These are phyloP conservation scores for Melastoma malabathricum DNA, from an alignment of 345 rosid genomes.

Conservation along the genomic window DNA sequence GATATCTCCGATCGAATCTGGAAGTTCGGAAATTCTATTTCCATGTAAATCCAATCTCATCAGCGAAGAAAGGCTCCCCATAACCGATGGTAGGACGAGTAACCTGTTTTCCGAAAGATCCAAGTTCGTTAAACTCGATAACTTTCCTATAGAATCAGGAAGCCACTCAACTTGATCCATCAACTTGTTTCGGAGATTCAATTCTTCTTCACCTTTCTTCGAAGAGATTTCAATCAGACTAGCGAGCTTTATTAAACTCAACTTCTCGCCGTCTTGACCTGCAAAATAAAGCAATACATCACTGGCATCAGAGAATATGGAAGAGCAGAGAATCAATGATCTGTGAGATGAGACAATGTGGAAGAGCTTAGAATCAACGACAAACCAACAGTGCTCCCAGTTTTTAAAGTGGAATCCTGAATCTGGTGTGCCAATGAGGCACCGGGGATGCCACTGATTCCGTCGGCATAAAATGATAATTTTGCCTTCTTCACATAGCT, in stretches of 20 bases:
- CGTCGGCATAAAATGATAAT: constrained; percentile 38
- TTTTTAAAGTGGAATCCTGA: constrained; percentile 44
- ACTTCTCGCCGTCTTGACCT: constrained; percentile 65
- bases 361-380: constrained; percentile 1
- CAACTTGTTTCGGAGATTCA: constrained; percentile 68
- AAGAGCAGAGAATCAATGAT: too few relatives aligned
- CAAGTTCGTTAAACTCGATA: constrained; percentile 46
- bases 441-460: constrained; percentile 18
- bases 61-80: constrained; percentile 72
- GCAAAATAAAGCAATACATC: neutral
- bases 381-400: constrained; percentile 40
- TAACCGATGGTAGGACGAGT: constrained; percentile 45
- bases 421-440: constrained; percentile 31
- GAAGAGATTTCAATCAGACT: constrained; percentile 78
- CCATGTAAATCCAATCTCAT: constrained; percentile 68
- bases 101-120: constrained; percentile 82
- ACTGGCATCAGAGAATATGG: too few relatives aligned
- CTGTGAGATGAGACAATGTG: neutral
- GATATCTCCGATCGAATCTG: constrained; percentile 69
- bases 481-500: constrained; percentile 46
- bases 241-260: constrained; percentile 85
- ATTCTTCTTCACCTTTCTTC: constrained; percentile 71
- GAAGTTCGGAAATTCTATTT: constrained; percentile 57
- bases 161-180: constrained; percentile 89
- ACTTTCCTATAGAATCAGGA: constrained; percentile 88